phyloP scores from a whole-genome alignment of 331 rosid genomes.

The Quercus tomentella region DNA sequence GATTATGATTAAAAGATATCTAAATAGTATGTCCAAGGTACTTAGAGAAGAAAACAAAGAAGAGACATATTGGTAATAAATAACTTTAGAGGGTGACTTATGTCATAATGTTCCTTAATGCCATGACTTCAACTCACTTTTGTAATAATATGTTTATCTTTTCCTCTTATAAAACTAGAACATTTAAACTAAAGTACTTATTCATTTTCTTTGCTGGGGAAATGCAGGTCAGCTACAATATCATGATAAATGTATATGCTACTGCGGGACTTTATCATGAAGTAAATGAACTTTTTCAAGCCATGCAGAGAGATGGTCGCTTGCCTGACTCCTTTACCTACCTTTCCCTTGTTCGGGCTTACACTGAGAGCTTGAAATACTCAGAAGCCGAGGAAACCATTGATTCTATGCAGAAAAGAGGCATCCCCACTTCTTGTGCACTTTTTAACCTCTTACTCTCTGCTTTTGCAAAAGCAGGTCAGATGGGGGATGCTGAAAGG shows the following conservation, averaged over 20 bases:
- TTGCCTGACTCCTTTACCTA: conserved; percentile 70
- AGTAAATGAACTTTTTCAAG: conserved; percentile 57
- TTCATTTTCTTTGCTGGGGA: conserved; percentile 15
- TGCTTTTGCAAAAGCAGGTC: conserved; percentile 61
- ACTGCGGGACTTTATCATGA: conserved; percentile 57
- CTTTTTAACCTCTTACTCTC: conserved; percentile 65
- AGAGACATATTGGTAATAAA: background rate
- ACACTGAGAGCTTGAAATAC: conserved; percentile 52
- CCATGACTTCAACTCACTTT: background rate
- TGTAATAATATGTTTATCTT: too few relatives aligned
- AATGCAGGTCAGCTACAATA: conserved; percentile 85
- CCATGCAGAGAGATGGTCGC: conserved; percentile 59
- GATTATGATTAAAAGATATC: background rate
- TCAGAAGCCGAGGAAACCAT: conserved; percentile 65
- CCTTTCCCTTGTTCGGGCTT: conserved; percentile 68
- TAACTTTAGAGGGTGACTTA: background rate
- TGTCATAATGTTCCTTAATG: background rate
- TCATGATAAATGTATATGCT: conserved; percentile 80
- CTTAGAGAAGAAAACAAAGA: background rate
- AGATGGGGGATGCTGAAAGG: conserved; percentile 65
- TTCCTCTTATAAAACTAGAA: background rate
- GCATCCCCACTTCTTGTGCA: conserved; percentile 61
- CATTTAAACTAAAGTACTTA: conserved; percentile 3
- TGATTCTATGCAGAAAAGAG: conserved; percentile 50
- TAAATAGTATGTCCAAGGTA: background rate